phyloP scores from a whole-genome alignment of 768 basidiomycete genomes.

The Termitomyces sp. region DNA sequence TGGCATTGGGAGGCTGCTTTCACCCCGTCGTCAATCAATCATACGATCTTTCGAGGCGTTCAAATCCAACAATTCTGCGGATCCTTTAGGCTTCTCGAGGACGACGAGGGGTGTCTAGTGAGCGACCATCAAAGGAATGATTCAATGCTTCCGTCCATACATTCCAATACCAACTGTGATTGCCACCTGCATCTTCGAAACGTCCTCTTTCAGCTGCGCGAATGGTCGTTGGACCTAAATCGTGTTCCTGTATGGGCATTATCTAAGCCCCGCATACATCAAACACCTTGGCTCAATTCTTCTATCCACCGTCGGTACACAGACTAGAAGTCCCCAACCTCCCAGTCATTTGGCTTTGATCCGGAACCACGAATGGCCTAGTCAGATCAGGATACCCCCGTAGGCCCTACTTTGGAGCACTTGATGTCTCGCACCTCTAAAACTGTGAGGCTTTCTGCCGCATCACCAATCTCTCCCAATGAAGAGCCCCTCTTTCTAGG shows the following conservation, averaged over 20 bases:
- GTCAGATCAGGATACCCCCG: background rate
- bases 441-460: background rate
- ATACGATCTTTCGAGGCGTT: background rate
- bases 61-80: background rate
- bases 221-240: background rate
- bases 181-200: background rate
- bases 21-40: background rate
- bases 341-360: background rate
- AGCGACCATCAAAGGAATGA: background rate
- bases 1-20: background rate
- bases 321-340: background rate
- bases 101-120: background rate
- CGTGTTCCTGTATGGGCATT: background rate
- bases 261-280: background rate
- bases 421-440: background rate
- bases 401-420: background rate
- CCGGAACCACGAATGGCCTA: background rate
- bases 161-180: background rate
- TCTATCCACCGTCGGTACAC: background rate
- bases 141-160: background rate
- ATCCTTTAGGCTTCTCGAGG: background rate
- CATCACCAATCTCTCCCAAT: background rate
- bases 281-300: background rate
- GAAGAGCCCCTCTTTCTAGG: background rate
- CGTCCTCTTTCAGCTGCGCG: background rate